phyloP scores from a whole-genome alignment of 148 eudicot species.

The Vaccinium macrocarpon region DNA sequence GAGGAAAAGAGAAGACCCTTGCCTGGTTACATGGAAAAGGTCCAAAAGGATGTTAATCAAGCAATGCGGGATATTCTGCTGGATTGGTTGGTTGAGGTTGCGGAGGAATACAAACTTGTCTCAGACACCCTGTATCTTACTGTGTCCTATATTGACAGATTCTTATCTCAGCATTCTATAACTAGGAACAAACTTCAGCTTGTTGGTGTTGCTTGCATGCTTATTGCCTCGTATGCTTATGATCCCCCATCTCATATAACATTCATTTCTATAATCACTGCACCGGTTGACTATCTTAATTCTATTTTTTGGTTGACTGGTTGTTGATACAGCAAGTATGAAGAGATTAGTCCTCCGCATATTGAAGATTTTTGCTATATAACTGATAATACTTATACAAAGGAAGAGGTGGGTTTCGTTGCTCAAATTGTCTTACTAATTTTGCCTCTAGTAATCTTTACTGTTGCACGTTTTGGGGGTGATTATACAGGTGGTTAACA shows the following conservation, averaged over 20 bases:
- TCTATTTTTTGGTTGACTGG: not conserved
- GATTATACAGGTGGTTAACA: constrained; percentile 39
- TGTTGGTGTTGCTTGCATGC: constrained; percentile 8
- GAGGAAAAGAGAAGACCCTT: constrained; percentile 11
- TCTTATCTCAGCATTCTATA: constrained; percentile 18
- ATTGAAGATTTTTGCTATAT: constrained; percentile 57
- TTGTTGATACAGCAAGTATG: constrained; percentile 45
- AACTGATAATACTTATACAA: constrained; percentile 22
- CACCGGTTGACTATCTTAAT: not conserved
- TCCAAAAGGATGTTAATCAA: constrained; percentile 3
- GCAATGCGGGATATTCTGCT: not conserved
- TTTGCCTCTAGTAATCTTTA: not conserved
- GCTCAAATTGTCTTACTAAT: not conserved
- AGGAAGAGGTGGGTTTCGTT: constrained; percentile 5
- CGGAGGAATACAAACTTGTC: constrained; percentile 57
- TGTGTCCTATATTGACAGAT: constrained; percentile 51
- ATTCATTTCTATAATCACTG: not conserved
- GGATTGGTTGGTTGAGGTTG: constrained; percentile 11
- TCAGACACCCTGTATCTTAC: constrained; percentile 54
- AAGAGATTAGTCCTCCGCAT: constrained; percentile 59
- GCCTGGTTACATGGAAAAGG: constrained; percentile 3
- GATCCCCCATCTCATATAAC: not conserved
- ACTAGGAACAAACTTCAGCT: constrained; percentile 1
- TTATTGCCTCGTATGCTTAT: not conserved
- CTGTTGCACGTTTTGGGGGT: not conserved